Base-by-base conservation (phyloP, 371 early-diverging fungal genomes). In the Rhizopus microsporus region DNA sequence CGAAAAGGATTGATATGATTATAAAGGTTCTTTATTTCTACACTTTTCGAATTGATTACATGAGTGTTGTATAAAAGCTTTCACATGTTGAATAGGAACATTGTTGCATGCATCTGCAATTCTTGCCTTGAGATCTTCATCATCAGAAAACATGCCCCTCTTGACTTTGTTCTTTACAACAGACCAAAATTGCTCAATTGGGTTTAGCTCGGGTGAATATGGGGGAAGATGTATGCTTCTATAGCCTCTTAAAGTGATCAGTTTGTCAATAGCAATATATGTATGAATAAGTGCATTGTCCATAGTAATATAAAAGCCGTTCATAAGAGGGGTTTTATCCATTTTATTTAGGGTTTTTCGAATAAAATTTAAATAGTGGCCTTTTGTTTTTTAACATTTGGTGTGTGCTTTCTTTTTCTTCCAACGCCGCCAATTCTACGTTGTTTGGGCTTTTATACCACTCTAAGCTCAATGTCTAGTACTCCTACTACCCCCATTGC, bases 41-140 rank as follows among this genome's bases (percentile, higher is more conserved):
- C 53, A 52, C 46, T 52, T 52, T 43, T 53, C 54, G 54, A 53
- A 53, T 53, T 53, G 54, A 53, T 53, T 53, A 53, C 54, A 43
- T 30, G 54, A 42, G 54, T 53, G 30, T 40, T 53, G 54, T 53
- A 53, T 42, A 42, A 53, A 53, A 42, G 54, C 54, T 32, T 53
- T 43, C 54, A 53, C 40, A 42, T 40, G 43, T 43, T 53, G 54
- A 43, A 42, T 42, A 53, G 54, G 54, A 53, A 53, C 37, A 37
- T 37, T 23, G 23, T 23, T 23, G 23, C 23, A 23, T 23, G 23
- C 23, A 23, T 23, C 23, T 23, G 23, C 23, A 23, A 23, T 23
- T 23, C 23, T 23, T 23, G 23, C 2, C 23, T 23, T 23, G 23
- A 23, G 23, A 23, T 23, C 23, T 23, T 23, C 23, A 23, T 23